Evolutionary conservation across 108 stramenopile genomes (phyloP), one percentile per base, ranked within the genome.

Genomic region (Epithemia pelagica): DNA sequence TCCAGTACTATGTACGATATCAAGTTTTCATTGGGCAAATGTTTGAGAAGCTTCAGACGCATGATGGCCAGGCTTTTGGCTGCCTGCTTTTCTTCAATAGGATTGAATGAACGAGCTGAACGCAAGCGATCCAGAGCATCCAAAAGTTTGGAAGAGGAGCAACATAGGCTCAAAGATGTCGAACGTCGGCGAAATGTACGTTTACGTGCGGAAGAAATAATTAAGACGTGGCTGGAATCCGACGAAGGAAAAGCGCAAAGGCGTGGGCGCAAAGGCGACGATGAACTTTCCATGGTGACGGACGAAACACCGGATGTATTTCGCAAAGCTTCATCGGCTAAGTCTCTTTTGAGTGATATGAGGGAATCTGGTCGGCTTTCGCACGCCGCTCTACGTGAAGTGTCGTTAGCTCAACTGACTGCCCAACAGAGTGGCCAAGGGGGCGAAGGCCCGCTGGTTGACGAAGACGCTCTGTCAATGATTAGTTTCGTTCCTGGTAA

Each of bases 391-490:
- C 32, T 79, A 25, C 72, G 82, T 30, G 71, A 69, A 28, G 66
- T 83, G 28, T 74, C 81, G 30, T 71, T 91, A 19, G 71, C 82
- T 8, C 68, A 78, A 32, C 59, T 91, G 15, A 82, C 82, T 51
- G 74, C 77, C 0, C 65, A 79, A 21, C 64, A 75, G 61, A 66
- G 68, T 67, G 74, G 56, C 24, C 61, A 66, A 32, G 37, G 37
- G 10, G 62, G 71, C 8, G 68, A 73, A 19, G 52, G 30, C 32
- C 76, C 71, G 19, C 24, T 81, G 2, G 83, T 92, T 52, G 87
- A 92, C 56, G 88, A 89, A 65, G 91, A 92, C 55, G 71, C 79
- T 10, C 72, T 92, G 0, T 92, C 91, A 21, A 53, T 93, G 70
- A 55, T 72, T 27, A 93, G 91, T 69, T 90, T 85, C 55, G 55